Conservation (phyloP, 1,139 yeast genomes). For the Debaryomyces sp. region DNA sequence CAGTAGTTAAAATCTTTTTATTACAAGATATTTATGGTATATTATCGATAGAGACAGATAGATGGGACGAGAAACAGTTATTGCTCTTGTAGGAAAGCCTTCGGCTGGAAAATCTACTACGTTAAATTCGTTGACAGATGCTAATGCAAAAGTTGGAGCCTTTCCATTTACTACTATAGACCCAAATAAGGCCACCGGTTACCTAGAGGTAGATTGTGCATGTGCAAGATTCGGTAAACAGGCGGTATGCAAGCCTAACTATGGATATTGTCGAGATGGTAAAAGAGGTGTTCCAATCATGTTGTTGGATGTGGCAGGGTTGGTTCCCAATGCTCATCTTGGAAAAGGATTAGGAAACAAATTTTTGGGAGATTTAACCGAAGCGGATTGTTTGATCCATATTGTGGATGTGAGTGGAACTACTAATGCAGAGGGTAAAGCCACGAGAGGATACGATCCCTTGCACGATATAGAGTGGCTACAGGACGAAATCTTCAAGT, state of each 20-base stretch:
- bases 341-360: conserved; percentile 93
- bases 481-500: conserved; percentile 88
- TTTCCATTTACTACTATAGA: conserved; percentile 98
- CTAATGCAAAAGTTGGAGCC: conserved; percentile 93
- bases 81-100: conserved; percentile 96
- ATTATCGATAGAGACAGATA: conserved; percentile 11
- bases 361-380: conserved; percentile 89
- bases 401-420: conserved; percentile 98
- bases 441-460: conserved; percentile 94
- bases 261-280: conserved; percentile 90
- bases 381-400: conserved; percentile 95
- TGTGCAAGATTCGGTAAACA: conserved; percentile 70
- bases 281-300: conserved; percentile 86
- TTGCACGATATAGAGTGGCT: conserved; percentile 92
- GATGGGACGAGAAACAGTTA: conserved; percentile 75
- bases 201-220: conserved; percentile 89
- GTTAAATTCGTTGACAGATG: conserved; percentile 78
- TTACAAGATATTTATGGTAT: neutral
- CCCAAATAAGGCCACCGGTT: conserved; percentile 93
- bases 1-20: neutral
- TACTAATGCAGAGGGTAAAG: conserved; percentile 93
- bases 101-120: conserved; percentile 95
- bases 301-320: conserved; percentile 91
- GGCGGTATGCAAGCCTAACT: conserved; percentile 81
- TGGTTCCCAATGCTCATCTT: conserved; percentile 90